phyloP scores from a whole-genome alignment of 495 filamentous ascomycete species.

The Neurospora terricola region DNA sequence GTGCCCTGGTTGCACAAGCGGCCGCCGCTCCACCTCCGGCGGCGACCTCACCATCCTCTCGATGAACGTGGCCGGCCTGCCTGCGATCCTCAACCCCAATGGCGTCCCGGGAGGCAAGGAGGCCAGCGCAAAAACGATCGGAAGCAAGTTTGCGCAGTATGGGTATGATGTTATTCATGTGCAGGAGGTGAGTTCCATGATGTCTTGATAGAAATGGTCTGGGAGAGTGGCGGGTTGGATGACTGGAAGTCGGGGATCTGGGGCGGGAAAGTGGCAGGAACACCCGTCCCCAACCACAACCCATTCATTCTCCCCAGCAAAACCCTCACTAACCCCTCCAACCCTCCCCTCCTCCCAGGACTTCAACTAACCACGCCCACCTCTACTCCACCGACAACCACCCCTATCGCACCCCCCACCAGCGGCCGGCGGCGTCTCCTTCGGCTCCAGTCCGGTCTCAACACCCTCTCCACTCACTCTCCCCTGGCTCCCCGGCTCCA shows the following conservation, averaged over 20 bases:
- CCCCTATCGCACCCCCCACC: slow-evolving; percentile 46
- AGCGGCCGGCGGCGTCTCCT: slow-evolving; percentile 49
- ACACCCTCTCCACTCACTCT: slow-evolving; percentile 48
- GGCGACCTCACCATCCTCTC: slow-evolving; percentile 42
- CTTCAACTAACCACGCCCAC: slow-evolving; percentile 55
- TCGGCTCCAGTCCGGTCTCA: slow-evolving; percentile 52
- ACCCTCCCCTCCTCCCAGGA: slow-evolving; percentile 24
- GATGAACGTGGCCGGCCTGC: slow-evolving; percentile 54
- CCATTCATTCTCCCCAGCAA: neutral
- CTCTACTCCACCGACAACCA: slow-evolving; percentile 47
- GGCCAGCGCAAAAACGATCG: slow-evolving; percentile 39
- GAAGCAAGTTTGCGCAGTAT: slow-evolving; percentile 38
- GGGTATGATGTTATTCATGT: slow-evolving; percentile 50
- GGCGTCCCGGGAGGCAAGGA: slow-evolving; percentile 43
- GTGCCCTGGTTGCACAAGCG: neutral
- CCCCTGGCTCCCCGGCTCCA: slow-evolving; percentile 31
- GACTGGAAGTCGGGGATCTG: neutral
- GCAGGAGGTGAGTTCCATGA: slow-evolving; percentile 39
- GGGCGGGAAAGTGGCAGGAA: neutral
- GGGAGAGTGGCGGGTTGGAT: neutral
- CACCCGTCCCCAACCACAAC: neutral
- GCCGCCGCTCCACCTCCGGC: slow-evolving; percentile 6
- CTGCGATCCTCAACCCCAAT: slow-evolving; percentile 42
- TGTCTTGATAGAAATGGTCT: neutral
- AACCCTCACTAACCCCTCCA: neutral